Evolutionary conservation across 257 asterid species (phyloP).

Genomic region (Nemophila menziesii): DNA sequence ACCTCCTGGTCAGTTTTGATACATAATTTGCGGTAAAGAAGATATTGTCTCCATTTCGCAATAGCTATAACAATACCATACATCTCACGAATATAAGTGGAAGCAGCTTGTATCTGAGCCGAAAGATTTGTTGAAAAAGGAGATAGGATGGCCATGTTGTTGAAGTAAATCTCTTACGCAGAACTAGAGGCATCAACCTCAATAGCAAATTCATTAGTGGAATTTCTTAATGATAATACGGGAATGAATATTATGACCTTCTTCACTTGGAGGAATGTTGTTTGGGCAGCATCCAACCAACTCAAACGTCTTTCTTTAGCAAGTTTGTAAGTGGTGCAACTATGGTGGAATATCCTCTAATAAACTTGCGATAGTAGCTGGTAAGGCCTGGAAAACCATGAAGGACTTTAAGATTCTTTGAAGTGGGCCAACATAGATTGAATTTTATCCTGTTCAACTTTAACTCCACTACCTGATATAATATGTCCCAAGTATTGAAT

Average conservation of each 20-base stretch:
- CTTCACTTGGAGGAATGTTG: not conserved
- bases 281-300: not conserved
- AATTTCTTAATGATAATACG: not conserved
- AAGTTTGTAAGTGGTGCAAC: not conserved
- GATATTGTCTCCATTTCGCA: not conserved
- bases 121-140: not conserved
- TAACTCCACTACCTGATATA: not conserved
- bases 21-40: not conserved
- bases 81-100: not conserved
- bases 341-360: not conserved
- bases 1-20: not conserved
- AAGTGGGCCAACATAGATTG: not conserved
- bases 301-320: not conserved
- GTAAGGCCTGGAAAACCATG: not conserved
- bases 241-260: not conserved
- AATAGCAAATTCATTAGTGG: not conserved
- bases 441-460: not conserved
- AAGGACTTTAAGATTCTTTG: not conserved
- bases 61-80: not conserved
- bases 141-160: not conserved
- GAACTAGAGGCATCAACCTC: not conserved
- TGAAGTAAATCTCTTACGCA: not conserved
- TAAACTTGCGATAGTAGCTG: not conserved
- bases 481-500: not conserved
- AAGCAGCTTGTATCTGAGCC: not conserved